Percentiles rank a stretch among this genome's conserved stretches.
phyloP scores from a whole-genome alignment of 2,329 filamentous ascomycete species.

The Fusarium buharicum region DNA sequence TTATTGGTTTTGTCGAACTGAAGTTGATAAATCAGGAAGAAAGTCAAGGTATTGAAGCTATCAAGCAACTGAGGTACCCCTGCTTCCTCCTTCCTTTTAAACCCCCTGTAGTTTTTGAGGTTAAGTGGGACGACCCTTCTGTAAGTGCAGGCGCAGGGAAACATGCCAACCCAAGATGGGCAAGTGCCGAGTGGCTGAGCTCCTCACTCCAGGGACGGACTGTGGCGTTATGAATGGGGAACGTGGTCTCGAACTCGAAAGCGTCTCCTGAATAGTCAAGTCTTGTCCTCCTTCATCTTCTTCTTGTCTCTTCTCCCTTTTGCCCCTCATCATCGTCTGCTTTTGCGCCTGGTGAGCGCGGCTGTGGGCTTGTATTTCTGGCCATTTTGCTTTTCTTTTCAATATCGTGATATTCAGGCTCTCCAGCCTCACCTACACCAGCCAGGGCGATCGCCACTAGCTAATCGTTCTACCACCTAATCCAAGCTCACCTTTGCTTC shows the following conservation, averaged over 20 bases:
- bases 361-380: conserved; percentile 27
- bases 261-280: conserved; percentile 34
- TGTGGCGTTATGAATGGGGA: conserved; percentile 34
- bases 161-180: conserved; percentile 9
- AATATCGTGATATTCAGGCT: conserved; percentile 17
- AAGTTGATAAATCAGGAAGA: background rate
- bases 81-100: background rate
- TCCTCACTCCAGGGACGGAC: background rate
- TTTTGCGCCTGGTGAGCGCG: conserved; percentile 38
- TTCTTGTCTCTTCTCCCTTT: conserved; percentile 23
- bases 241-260: conserved; percentile 38
- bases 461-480: conserved; percentile 28
- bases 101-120: conserved; percentile 4
- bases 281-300: conserved; percentile 20
- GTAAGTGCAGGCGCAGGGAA: background rate
- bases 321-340: conserved; percentile 23
- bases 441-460: conserved; percentile 33
- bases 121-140: background rate
- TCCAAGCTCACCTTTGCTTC: conserved; percentile 17
- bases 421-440: conserved; percentile 11
- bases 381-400: conserved; percentile 16
- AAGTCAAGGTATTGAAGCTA: background rate
- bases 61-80: background rate
- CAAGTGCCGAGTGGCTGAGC: conserved; percentile 37
- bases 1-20: background rate